Evolutionary conservation across 306 rosid genomes (phyloP).

Genomic region (Cicer yamashitae): DNA sequence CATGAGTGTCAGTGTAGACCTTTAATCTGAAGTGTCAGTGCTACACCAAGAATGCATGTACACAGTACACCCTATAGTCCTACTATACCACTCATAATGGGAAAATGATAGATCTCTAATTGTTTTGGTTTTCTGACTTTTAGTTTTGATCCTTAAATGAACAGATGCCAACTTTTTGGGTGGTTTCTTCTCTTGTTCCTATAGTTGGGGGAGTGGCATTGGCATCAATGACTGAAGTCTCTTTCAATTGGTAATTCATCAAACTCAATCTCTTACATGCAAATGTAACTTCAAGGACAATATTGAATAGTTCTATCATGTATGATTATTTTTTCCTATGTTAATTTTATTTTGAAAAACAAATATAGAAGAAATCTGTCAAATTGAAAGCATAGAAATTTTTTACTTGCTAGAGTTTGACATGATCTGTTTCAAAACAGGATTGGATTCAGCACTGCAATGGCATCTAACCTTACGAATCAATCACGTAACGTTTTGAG

Average conservation of each 20-base stretch:
- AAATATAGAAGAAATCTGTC: too few species aligned
- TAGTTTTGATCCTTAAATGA: slow-evolving; percentile 52
- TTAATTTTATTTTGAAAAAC: too few species aligned
- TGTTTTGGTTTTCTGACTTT: slow-evolving; percentile 43
- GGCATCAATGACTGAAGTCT: slow-evolving; percentile 85
- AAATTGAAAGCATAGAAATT: too few species aligned
- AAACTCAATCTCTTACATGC: slow-evolving; percentile 24
- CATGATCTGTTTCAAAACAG: slow-evolving; percentile 51
- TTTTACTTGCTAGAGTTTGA: not conserved
- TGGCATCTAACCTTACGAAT: slow-evolving; percentile 80
- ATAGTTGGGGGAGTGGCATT: slow-evolving; percentile 92
- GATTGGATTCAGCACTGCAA: slow-evolving; percentile 77
- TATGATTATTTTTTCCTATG: not conserved
- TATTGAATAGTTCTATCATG: slow-evolving; percentile 5
- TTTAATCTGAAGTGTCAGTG: too few species aligned
- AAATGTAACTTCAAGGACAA: slow-evolving; percentile 30
- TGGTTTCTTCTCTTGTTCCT: slow-evolving; percentile 84
- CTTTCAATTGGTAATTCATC: slow-evolving; percentile 84
- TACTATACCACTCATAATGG: too few species aligned
- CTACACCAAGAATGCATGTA: too few species aligned
- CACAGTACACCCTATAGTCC: too few species aligned
- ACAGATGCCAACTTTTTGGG: slow-evolving; percentile 78
- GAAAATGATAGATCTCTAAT: not conserved
- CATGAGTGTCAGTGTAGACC: too few species aligned
- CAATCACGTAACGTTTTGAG: slow-evolving; percentile 80